phyloP scores from a whole-genome alignment of 176 grass and related monocot species.

The Lolium perenne region DNA sequence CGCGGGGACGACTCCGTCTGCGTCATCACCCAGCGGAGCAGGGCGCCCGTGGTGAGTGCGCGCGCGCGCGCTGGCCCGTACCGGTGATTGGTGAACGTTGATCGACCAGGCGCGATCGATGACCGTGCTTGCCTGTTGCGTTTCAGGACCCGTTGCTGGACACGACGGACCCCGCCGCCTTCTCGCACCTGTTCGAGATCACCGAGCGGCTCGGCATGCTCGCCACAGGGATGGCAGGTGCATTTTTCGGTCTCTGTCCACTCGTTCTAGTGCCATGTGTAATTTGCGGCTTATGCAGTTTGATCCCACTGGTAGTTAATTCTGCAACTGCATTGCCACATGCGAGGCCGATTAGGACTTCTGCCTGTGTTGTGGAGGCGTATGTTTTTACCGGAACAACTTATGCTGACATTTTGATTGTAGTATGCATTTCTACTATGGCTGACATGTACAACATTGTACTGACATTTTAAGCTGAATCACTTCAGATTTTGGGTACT shows the following conservation, averaged over 20 bases:
- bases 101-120: neutral
- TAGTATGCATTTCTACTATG: neutral
- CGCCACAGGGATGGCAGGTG: constrained; percentile 62
- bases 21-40: constrained; percentile 55
- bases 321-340: neutral
- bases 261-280: neutral
- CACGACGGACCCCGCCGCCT: neutral
- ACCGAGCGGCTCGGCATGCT: constrained; percentile 60
- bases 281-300: neutral
- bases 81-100: neutral
- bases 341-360: neutral
- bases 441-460: neutral
- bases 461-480: neutral
- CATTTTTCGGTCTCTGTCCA: neutral
- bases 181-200: constrained; percentile 57
- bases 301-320: neutral
- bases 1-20: constrained; percentile 60
- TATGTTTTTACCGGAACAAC: neutral
- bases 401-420: neutral
- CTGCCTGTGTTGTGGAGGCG: neutral
- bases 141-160: constrained; percentile 63
- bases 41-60: constrained; percentile 46
- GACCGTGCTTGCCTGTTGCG: neutral
- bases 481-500: neutral
- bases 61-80: neutral